Conservation (phyloP, 179 eudicot species). For the Beta corolliflora region DNA sequence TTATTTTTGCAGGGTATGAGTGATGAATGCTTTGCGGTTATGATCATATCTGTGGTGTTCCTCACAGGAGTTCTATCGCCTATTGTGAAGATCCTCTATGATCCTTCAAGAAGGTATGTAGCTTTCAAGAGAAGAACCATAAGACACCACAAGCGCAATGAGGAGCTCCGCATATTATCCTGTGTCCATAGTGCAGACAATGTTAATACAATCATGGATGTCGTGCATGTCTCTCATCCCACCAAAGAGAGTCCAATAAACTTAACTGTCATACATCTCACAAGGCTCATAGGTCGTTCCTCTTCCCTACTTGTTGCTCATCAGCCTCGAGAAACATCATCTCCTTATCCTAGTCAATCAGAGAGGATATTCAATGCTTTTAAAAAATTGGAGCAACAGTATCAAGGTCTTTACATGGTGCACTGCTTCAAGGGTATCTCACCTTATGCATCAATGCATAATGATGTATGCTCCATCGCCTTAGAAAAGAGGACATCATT, state of each 20-base stretch:
- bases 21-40: conserved; percentile 42
- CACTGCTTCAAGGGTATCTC: conserved; percentile 44
- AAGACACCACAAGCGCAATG: conserved; percentile 34
- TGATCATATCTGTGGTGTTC: conserved; percentile 41
- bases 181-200: conserved; percentile 46
- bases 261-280: conserved; percentile 45
- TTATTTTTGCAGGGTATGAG: conserved; percentile 39
- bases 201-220: conserved; percentile 30
- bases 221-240: conserved; percentile 40
- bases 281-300: conserved; percentile 47
- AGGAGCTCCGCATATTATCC: conserved; percentile 52
- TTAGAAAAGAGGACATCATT: conserved; percentile 42
- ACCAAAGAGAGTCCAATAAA: conserved; percentile 37
- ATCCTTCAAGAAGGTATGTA: conserved; percentile 46
- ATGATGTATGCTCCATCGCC: conserved; percentile 54
- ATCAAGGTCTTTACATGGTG: conserved; percentile 28
- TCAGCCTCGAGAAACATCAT: conserved; percentile 36
- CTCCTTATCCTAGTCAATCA: conserved; percentile 33
- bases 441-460: conserved; percentile 53
- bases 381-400: conserved; percentile 32
- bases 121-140: conserved; percentile 54
- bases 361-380: conserved; percentile 49
- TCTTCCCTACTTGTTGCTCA: conserved; percentile 43
- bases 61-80: conserved; percentile 47
- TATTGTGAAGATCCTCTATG: conserved; percentile 41